Base-by-base conservation (phyloP, 768 basidiomycete species). In the Mycena haematopus region DNA sequence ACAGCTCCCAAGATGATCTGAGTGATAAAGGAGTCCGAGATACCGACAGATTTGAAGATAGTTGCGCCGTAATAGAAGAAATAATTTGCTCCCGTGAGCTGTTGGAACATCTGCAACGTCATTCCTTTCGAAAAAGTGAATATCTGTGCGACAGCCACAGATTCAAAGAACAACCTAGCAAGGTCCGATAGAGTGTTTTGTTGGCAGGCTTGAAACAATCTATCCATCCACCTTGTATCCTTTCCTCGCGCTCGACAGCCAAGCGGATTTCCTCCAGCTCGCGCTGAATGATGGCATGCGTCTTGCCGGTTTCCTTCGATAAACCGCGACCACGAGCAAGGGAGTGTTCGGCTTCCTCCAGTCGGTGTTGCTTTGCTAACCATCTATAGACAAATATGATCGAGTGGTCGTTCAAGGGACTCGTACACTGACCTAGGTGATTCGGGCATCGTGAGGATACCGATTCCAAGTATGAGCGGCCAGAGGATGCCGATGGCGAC, bases 1-100 rank as follows among this genome's bases (percentile, higher is more conserved):
- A 91, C 88, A 4, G 82, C 83, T 40, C 90, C 89, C 44, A 92
- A 78, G 66, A 93, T 91, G 65, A 91, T 88, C 66, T 93, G 91
- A 1, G 86, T 86, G 51, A 90, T 76, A 69, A 83, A 91, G 24
- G 85, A 84, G 72, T 92, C 88, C 9, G 72, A 52, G 65, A 91
- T 82, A 25, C 90, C 90, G 24, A 92, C 90, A 10, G 84, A 80
- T 55, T 78, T 68, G 77, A 92, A 90, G 57, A 90, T 76, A 0
- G 88, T 88, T 1, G 89, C 87, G 35, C 82, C 83, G 45, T 83
- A 84, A 70, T 89, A 89, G 76, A n/a, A 87, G 76, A 88, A 88
- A 70, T 86, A 88, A 72, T 88, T 88, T 4, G 86, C 86, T 22
- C 87, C 86, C 0, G 87, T 91, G 36, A 91, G 81, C 71, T 92